These are phyloP conservation scores for Termitomyces sp. DNA, from an alignment of 768 basidiomycete genomes.

Conservation along the genomic window DNA sequence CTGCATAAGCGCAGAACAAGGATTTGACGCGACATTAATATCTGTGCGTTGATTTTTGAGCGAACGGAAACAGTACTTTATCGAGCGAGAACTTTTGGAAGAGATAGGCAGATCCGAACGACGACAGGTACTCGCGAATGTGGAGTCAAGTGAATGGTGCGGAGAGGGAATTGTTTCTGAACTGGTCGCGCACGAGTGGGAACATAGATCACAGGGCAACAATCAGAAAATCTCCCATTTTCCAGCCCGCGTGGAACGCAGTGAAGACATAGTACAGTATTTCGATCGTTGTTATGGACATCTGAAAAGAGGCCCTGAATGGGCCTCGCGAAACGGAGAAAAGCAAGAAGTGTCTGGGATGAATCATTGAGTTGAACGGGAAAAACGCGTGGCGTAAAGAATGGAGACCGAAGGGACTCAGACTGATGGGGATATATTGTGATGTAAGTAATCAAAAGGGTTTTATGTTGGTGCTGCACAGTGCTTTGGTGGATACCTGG, in stretches of 20 bases:
- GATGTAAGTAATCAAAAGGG: not conserved
- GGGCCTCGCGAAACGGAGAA: not conserved
- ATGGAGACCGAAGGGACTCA: too few species aligned
- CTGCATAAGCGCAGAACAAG: not conserved
- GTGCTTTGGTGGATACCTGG: too few species aligned
- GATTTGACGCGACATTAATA: not conserved
- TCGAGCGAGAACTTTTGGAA: not conserved
- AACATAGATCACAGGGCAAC: not conserved
- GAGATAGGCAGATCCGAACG: conserved; percentile 1
- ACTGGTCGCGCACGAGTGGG: not conserved
- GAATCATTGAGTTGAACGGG: not conserved
- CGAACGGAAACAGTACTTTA: not conserved
- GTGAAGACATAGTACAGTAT: not conserved
- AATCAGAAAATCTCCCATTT: not conserved
- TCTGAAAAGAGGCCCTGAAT: not conserved
- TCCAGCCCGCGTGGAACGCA: not conserved
- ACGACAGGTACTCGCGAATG: not conserved
- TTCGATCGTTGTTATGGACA: not conserved
- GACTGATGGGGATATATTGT: conserved; percentile 7
- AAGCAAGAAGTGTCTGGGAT: not conserved
- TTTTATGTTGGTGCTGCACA: not conserved
- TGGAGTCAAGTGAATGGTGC: not conserved
- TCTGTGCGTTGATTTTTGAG: not conserved
- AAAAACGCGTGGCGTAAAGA: not conserved
- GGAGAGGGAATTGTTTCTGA: not conserved